A percentile compares a stretch with the other conserved stretches of the same genome.
Evolutionary conservation across 208 protist species (phyloP).

Genomic region (Wallacemonas collosoma): DNA sequence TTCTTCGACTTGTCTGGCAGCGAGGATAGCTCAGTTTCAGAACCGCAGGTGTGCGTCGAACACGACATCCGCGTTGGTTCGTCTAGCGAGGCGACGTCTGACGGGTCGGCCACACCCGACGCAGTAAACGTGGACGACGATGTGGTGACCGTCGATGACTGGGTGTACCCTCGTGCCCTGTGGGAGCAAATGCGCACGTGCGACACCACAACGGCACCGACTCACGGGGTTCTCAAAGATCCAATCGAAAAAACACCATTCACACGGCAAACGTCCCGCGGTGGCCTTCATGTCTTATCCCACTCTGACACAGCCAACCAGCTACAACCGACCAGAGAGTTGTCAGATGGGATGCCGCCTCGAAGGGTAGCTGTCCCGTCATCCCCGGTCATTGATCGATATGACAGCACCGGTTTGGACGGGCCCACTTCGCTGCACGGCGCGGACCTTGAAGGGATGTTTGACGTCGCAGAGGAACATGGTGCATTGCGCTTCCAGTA

Average conservation of each 20-base stretch:
- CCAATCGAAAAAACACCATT: no score
- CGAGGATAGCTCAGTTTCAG: not conserved
- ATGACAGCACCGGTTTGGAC: slow-evolving; percentile 16
- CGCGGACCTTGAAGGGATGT: slow-evolving; percentile 44
- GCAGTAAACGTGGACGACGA: not conserved
- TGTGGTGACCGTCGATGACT: slow-evolving; percentile 1
- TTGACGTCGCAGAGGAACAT: slow-evolving; percentile 53
- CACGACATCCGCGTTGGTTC: no score
- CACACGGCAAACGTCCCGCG: not conserved
- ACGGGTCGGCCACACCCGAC: not conserved
- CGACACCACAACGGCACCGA: not conserved
- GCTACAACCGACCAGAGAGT: no score
- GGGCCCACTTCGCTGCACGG: slow-evolving; percentile 31
- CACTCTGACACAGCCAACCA: no score
- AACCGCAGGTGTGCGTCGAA: no score
- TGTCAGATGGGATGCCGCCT: no score
- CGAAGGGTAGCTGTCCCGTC: not conserved
- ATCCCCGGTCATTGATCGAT: not conserved
- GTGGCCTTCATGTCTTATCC: not conserved
- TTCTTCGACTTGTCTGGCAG: not conserved
- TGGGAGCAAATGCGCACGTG: not conserved
- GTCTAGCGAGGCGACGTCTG: no score
- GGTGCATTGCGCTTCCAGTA: slow-evolving; percentile 38
- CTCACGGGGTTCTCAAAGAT: no score
- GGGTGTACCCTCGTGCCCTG: not conserved